Base-by-base conservation (phyloP, 1,139 yeast species). In the Lodderomyces jiufengensis region DNA sequence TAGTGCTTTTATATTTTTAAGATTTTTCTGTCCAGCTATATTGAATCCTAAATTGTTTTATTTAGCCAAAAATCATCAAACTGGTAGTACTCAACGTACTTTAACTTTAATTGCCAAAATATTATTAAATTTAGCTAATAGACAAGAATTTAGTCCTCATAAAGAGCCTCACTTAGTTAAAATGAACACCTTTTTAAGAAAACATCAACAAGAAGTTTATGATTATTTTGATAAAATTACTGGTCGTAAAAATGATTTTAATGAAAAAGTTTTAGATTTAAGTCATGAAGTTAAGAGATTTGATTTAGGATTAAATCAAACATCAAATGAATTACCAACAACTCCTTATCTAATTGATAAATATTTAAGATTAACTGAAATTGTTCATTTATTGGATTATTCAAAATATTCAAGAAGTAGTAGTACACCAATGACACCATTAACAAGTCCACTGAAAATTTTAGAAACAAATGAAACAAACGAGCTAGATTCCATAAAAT, bases 1-100 rank as follows among this genome's bases (percentile, higher is more conserved):
- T 24, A 77, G 94, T 20, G 90, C 95, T 1, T 84, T 92, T 50
- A 63, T 92, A 15, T 92, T 92, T 55, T 62, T 92, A 43, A 66
- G 97, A 43, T 88, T 86, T 54, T 79, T 87, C 48, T 90, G 96
- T 51, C 97, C 97, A 0, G 95, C 95, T 0, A 76, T 92, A 29
- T 63, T 92, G 50, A 88, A 87, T 50, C 97, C 97, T 0, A 87
- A 87, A 50, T 59, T 87, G 32, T 88, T 87, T 54, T 80, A 81
- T 44, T 66, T 92, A 34, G 76, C 87, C 1, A 73, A 76, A 39
- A 70, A 74, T 32, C 92, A 84, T 50, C 87, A 87, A 41, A 70
- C 79, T 9, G 86, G 88, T 1, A 67, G 68, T 13, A 70, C 80
- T 1, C 92, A 87, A 49, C 69, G 95, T 40, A 83, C 95, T 0